Evolutionary conservation across 1,139 yeast species (phyloP).

Genomic region (Yamadazyma spencermartinsiae): DNA sequence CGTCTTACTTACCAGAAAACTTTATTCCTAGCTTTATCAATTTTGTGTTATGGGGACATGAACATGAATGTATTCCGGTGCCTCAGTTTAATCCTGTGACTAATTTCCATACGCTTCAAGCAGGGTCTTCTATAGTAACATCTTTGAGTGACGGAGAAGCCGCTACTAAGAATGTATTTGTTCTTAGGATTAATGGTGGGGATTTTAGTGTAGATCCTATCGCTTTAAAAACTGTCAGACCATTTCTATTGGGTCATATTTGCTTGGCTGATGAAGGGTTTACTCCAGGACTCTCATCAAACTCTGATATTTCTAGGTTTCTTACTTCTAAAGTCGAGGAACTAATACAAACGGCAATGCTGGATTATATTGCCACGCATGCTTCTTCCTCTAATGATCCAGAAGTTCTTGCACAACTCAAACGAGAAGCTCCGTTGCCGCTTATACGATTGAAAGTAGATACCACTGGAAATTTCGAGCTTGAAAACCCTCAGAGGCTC

Average conservation of each 20-base stretch:
- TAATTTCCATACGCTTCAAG: slow-evolving; percentile 80
- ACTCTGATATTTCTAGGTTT: slow-evolving; percentile 60
- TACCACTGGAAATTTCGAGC: slow-evolving; percentile 86
- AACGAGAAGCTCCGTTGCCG: slow-evolving; percentile 59
- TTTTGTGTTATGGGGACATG: slow-evolving; percentile 95
- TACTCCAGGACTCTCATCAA: slow-evolving; percentile 63
- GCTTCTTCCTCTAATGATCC: slow-evolving; percentile 19
- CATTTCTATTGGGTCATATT: slow-evolving; percentile 74
- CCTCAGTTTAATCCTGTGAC: slow-evolving; percentile 65
- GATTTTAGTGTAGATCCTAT: slow-evolving; percentile 66
- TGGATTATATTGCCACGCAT: slow-evolving; percentile 47
- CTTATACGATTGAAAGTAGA: slow-evolving; percentile 81
- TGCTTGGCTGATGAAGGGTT: slow-evolving; percentile 55
- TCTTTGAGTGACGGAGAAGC: slow-evolving; percentile 86
- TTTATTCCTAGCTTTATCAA: slow-evolving; percentile 81
- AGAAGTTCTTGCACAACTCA: slow-evolving; percentile 6
- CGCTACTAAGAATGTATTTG: slow-evolving; percentile 68
- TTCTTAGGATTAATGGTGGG: slow-evolving; percentile 61
- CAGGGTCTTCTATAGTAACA: slow-evolving; percentile 95
- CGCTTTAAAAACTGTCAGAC: slow-evolving; percentile 72
- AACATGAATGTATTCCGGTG: slow-evolving; percentile 87
- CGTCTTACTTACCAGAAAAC: slow-evolving; percentile 81
- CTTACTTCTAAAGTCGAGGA: slow-evolving; percentile 64
- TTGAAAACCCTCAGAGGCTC: slow-evolving; percentile 86
- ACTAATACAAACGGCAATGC: slow-evolving; percentile 60